Evolutionary conservation across 2,329 filamentous ascomycete species (phyloP).

Genomic region (Pseudogymnoascus sp.): DNA sequence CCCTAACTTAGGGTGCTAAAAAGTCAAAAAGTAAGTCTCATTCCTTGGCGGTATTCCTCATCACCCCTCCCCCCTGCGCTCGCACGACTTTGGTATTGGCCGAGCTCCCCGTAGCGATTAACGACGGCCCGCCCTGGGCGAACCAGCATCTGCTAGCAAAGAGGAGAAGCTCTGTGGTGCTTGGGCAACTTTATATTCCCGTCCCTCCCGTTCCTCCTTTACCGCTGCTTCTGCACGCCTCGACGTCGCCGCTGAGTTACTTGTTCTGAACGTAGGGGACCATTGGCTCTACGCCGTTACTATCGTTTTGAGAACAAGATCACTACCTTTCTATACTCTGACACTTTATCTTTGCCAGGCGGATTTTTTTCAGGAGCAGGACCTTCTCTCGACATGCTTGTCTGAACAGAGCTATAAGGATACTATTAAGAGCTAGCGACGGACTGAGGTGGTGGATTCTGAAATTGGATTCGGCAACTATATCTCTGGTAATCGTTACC

Average conservation of each 20-base stretch:
- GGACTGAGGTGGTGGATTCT: background rate
- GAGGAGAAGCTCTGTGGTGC: background rate
- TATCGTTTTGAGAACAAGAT: background rate
- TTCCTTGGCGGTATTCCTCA: background rate
- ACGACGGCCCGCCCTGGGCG: background rate
- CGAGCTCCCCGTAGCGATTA: background rate
- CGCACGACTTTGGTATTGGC: background rate
- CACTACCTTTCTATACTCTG: background rate
- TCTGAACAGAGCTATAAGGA: background rate
- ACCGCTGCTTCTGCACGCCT: background rate
- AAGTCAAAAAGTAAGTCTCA: background rate
- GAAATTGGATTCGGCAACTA: background rate
- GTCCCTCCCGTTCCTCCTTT: background rate
- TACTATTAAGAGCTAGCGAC: slow-evolving; percentile 1
- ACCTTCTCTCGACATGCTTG: background rate
- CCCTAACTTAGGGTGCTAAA: background rate
- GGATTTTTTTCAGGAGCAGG: background rate
- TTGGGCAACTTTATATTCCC: slow-evolving; percentile 1
- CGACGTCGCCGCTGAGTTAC: slow-evolving; percentile 1
- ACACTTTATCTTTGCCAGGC: background rate
- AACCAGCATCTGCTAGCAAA: background rate
- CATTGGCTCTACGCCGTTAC: background rate
- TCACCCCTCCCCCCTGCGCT: background rate
- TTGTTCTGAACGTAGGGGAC: background rate
- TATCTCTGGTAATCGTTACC: background rate